A percentile compares a stretch with the other conserved stretches of the same genome.
These are phyloP conservation scores for Dryas octopetala DNA, from an alignment of 306 rosid species.

Conservation along the genomic window DNA sequence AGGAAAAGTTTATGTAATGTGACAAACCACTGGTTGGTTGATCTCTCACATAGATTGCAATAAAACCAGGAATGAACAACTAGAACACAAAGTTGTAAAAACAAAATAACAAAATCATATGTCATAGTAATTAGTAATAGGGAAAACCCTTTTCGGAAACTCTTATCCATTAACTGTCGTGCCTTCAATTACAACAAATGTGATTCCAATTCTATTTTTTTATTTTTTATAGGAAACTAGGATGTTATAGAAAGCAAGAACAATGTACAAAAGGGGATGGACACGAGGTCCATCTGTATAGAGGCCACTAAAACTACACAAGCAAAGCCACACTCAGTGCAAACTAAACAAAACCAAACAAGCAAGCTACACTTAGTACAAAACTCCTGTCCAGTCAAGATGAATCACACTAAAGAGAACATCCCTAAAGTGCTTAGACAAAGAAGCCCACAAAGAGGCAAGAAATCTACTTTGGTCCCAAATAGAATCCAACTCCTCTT, in stretches of 20 bases:
- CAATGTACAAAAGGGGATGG: not conserved
- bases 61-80: slow-evolving; percentile 14
- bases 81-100: slow-evolving; percentile 20
- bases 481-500: not conserved
- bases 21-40: slow-evolving; percentile 17
- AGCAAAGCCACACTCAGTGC: not conserved
- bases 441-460: not conserved
- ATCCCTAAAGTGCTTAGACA: not conserved
- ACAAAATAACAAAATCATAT: not conserved
- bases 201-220: not conserved
- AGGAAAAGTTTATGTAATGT: not conserved
- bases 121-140: not conserved
- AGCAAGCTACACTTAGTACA: not conserved
- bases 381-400: not conserved
- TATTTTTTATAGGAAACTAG: not conserved
- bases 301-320: not conserved
- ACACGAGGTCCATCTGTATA: not conserved
- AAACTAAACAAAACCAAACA: not conserved
- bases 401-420: not conserved
- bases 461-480: not conserved
- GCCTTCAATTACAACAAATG: not conserved
- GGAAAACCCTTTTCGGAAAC: not conserved
- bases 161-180: not conserved
- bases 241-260: not conserved
- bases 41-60: slow-evolving; percentile 12